A percentile compares a stretch with the other conserved stretches of the same genome.
Evolutionary conservation across 2,329 filamentous ascomycete species (phyloP).

Genomic region (Stemphylium beticola): DNA sequence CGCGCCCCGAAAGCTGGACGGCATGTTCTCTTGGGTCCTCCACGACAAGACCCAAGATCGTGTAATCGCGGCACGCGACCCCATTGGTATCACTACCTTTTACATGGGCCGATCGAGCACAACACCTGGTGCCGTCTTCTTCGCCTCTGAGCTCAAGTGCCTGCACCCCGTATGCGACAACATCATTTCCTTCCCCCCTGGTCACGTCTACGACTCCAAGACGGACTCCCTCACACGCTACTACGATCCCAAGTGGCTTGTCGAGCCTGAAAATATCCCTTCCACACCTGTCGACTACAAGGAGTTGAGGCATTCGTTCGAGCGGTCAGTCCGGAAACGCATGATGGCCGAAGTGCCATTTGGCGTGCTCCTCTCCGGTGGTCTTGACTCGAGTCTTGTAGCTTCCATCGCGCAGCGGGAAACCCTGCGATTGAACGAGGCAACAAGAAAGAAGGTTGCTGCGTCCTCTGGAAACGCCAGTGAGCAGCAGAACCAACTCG

Average conservation of each 20-base stretch:
- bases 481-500: conserved; percentile 61
- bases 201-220: conserved; percentile 94
- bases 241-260: conserved; percentile 86
- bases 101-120: conserved; percentile 90
- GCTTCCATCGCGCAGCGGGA: conserved; percentile 95
- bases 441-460: conserved; percentile 56
- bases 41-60: conserved; percentile 96
- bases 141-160: conserved; percentile 96
- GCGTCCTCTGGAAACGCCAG: conserved; percentile 31
- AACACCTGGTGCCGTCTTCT: conserved; percentile 86
- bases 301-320: conserved; percentile 78
- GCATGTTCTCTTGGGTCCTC: conserved; percentile 99
- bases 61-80: conserved; percentile 91
- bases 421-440: conserved; percentile 76
- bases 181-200: conserved; percentile 91
- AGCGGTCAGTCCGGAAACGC: conserved; percentile 91
- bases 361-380: conserved; percentile 92
- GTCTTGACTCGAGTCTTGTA: conserved; percentile 92
- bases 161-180: conserved; percentile 93
- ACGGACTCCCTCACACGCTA: conserved; percentile 85
- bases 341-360: conserved; percentile 99
- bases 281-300: conserved; percentile 83
- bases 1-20: conserved; percentile 90
- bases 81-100: conserved; percentile 95
- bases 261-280: conserved; percentile 81